phyloP scores from a whole-genome alignment of 345 rosid genomes.

The Gynandropsis gynandra region DNA sequence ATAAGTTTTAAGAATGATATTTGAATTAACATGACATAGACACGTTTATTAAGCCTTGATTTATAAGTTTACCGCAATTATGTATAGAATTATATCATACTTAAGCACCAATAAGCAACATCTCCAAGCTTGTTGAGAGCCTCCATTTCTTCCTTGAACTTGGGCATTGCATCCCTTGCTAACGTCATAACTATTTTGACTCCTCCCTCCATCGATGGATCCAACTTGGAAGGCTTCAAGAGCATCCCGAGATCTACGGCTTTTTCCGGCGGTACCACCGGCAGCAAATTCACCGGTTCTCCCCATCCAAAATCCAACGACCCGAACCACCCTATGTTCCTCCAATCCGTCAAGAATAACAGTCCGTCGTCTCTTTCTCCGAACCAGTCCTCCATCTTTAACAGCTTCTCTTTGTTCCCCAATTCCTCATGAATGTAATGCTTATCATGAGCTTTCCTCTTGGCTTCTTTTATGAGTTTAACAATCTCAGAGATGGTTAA shows the following conservation, averaged over 20 bases:
- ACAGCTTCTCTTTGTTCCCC: background rate
- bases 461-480: slow-evolving; percentile 20
- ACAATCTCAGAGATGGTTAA: slow-evolving; percentile 3
- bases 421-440: slow-evolving; percentile 16
- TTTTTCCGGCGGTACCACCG: slow-evolving; percentile 13
- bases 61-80: no score
- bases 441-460: slow-evolving; percentile 13
- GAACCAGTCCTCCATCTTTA: background rate
- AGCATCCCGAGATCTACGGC: slow-evolving; percentile 10
- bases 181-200: slow-evolving; percentile 17
- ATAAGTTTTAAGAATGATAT: no score
- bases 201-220: slow-evolving; percentile 11
- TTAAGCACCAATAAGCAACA: no score
- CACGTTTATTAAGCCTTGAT: no score
- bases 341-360: slow-evolving; percentile 13
- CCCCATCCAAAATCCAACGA: slow-evolving; percentile 25
- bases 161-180: slow-evolving; percentile 17
- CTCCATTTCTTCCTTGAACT: slow-evolving; percentile 15
- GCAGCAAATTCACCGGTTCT: slow-evolving; percentile 20
- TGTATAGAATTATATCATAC: no score
- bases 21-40: no score
- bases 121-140: background rate
- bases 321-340: slow-evolving; percentile 16
- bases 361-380: slow-evolving; percentile 14
- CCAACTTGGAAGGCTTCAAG: slow-evolving; percentile 18